A percentile compares a stretch with the other conserved stretches of the same genome.
These are phyloP conservation scores for Chytriomyces sp. DNA, from an alignment of 192 early-diverging fungal species.

Conservation along the genomic window DNA sequence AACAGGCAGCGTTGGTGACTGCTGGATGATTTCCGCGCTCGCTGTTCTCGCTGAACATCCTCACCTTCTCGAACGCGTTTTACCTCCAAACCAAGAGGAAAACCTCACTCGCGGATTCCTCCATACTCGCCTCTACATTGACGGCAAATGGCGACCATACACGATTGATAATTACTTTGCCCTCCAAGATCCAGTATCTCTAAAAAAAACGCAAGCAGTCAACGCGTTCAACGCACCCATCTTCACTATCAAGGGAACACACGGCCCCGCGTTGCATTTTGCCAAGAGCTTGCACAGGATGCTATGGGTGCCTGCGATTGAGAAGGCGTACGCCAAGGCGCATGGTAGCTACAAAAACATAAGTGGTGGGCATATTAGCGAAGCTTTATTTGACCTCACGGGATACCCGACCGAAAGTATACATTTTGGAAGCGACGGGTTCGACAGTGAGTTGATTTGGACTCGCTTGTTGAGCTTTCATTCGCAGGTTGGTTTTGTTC, in stretches of 20 bases:
- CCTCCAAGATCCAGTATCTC: background rate
- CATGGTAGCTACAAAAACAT: slow-evolving; percentile 57
- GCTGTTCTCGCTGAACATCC: slow-evolving; percentile 26
- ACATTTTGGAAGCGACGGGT: slow-evolving; percentile 11
- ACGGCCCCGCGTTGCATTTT: slow-evolving; percentile 5
- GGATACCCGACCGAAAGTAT: slow-evolving; percentile 31
- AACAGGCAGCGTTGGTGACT: slow-evolving; percentile 31
- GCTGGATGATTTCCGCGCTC: slow-evolving; percentile 35
- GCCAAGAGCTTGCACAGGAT: background rate
- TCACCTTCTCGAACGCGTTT: slow-evolving; percentile 9
- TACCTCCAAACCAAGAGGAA: background rate
- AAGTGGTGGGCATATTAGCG: slow-evolving; percentile 37
- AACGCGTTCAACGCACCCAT: background rate
- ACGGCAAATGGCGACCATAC: slow-evolving; percentile 24
- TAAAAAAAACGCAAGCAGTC: background rate
- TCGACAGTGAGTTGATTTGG: slow-evolving; percentile 27
- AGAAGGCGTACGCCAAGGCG: slow-evolving; percentile 64
- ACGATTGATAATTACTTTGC: slow-evolving; percentile 23
- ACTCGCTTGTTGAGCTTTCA: slow-evolving; percentile 26
- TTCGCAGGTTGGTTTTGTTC: too few species aligned
- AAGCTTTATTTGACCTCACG: slow-evolving; percentile 34
- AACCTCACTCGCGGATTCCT: background rate
- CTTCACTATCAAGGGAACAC: background rate
- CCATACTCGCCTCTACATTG: slow-evolving; percentile 16
- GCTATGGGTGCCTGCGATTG: slow-evolving; percentile 58